Percentiles rank a stretch among this genome's conserved stretches.
Conservation (phyloP, 2,329 filamentous ascomycete species). For the Ascocoryne sarcoides region DNA sequence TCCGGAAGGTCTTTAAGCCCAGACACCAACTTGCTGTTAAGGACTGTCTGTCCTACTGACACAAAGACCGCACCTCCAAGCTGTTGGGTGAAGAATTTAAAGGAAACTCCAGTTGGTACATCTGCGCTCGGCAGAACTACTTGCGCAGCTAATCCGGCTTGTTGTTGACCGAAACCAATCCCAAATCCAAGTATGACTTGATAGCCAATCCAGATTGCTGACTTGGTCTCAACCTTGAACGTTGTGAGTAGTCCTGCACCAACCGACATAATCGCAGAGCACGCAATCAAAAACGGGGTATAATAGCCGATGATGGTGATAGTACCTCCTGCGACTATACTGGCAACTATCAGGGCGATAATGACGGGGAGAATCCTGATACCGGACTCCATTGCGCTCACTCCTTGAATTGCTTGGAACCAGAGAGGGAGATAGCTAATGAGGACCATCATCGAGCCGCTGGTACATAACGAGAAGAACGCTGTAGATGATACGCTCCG, state of each 20-base stretch:
- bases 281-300: constrained; percentile 34
- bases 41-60: constrained; percentile 21
- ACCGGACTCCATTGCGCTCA: constrained; percentile 33
- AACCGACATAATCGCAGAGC: constrained; percentile 11
- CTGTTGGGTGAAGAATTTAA: constrained; percentile 27
- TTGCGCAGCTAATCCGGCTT: constrained; percentile 16
- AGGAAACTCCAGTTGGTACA: constrained; percentile 20
- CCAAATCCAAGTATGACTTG: constrained; percentile 18
- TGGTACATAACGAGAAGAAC: constrained; percentile 26
- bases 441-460: constrained; percentile 25
- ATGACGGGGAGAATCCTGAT: constrained; percentile 30
- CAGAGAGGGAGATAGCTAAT: constrained; percentile 39
- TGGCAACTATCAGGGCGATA: constrained; percentile 21
- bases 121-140: constrained; percentile 13
- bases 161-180: constrained; percentile 17
- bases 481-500: constrained; percentile 28
- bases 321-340: constrained; percentile 9
- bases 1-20: constrained; percentile 29
- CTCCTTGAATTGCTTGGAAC: constrained; percentile 36
- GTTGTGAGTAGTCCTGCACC: constrained; percentile 34
- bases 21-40: constrained; percentile 38
- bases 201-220: constrained; percentile 28
- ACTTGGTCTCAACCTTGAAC: constrained; percentile 26
- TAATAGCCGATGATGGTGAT: constrained; percentile 18
- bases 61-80: constrained; percentile 29